Evolutionary conservation across 192 early-diverging fungal genomes (phyloP).

Genomic region (Neocallimastix lanati): DNA sequence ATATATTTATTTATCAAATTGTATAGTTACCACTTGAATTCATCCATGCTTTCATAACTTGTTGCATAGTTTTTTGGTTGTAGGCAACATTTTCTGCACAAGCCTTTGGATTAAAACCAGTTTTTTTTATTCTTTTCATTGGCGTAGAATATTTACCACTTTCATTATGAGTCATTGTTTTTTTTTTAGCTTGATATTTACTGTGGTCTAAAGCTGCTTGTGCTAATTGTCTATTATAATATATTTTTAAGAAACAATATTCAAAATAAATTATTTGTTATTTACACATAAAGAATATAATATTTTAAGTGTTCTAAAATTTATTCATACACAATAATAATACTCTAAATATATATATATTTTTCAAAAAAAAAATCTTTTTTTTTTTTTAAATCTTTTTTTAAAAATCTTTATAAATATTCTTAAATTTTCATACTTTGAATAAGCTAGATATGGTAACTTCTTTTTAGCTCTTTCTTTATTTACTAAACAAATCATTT

Average conservation of each 20-base stretch:
- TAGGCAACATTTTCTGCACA: background rate
- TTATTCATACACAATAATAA: no score
- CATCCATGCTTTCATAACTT: background rate
- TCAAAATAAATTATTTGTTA: no score
- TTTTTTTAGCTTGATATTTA: background rate
- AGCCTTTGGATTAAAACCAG: background rate
- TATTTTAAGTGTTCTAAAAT: no score
- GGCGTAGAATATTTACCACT: background rate
- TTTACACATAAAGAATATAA: no score
- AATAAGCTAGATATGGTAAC: background rate
- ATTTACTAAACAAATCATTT: background rate
- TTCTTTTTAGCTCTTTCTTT: background rate
- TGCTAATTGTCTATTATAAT: background rate
- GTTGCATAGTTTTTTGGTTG: background rate
- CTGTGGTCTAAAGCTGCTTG: background rate
- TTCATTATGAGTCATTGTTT: background rate
- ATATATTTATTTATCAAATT: no score
- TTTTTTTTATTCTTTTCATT: background rate
- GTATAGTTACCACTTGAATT: background rate
- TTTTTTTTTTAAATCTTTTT: no score
- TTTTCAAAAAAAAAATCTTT: no score
- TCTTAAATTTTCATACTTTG: background rate
- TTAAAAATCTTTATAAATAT: no score
- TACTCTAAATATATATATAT: no score
- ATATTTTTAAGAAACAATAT: no score